A percentile compares a stretch with the other conserved stretches of the same genome.
phyloP scores from a whole-genome alignment of 768 basidiomycete species.

The Pilatotrama ljubarskyi region DNA sequence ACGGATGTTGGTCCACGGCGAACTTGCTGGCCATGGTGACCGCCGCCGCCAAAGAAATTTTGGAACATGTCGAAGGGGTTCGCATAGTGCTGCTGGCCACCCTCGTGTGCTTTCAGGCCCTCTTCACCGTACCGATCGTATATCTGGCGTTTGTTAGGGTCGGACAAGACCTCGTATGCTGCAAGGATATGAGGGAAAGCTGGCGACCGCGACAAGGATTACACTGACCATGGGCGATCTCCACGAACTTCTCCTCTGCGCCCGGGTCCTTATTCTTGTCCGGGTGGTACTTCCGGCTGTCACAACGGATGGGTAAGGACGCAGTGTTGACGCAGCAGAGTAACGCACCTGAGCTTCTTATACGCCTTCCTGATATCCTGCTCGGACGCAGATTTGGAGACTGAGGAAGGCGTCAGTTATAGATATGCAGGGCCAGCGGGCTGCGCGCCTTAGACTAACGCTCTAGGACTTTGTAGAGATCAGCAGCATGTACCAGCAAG shows the following conservation, averaged over 20 bases:
- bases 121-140: slow-evolving; percentile 97
- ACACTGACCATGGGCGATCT: slow-evolving; percentile 80
- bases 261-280: slow-evolving; percentile 91
- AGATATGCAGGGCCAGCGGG: slow-evolving; percentile 19
- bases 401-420: slow-evolving; percentile 33
- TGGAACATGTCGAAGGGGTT: slow-evolving; percentile 97
- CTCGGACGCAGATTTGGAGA: slow-evolving; percentile 79
- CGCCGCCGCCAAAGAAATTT: slow-evolving; percentile 86
- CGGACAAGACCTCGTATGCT: slow-evolving; percentile 97
- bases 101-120: slow-evolving; percentile 88
- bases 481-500: slow-evolving; percentile 51
- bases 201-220: background rate
- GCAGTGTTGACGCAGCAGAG: background rate
- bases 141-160: slow-evolving; percentile 85
- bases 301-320: background rate
- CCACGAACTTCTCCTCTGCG: slow-evolving; percentile 85
- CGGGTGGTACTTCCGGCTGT: slow-evolving; percentile 58
- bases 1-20: slow-evolving; percentile 76
- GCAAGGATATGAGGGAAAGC: background rate
- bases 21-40: slow-evolving; percentile 67
- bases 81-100: slow-evolving; percentile 68
- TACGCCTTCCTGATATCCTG: slow-evolving; percentile 91
- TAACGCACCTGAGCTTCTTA: slow-evolving; percentile 70
- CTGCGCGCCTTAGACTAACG: slow-evolving; percentile 54
- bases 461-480: slow-evolving; percentile 83